Percentiles rank a stretch among this genome's conserved stretches.
Conservation (phyloP, 306 rosid species). For the Clitoria ternatea region DNA sequence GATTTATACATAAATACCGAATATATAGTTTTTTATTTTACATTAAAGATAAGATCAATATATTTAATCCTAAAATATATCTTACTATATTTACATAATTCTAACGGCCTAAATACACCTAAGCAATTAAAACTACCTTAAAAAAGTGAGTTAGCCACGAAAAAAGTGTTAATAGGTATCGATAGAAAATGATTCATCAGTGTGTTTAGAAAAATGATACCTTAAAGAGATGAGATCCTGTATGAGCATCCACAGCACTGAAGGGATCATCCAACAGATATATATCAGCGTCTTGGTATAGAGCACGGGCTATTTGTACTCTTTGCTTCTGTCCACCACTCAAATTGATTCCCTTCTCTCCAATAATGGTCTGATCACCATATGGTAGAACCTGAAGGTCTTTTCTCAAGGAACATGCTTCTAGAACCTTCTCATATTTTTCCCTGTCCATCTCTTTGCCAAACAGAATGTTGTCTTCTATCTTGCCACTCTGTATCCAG, state of each 20-base stretch:
- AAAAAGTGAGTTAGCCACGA: no score
- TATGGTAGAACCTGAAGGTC: constrained; percentile 68
- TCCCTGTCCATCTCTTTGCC: constrained; percentile 69
- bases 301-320: constrained; percentile 77
- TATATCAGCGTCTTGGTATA: constrained; percentile 79
- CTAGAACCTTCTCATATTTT: constrained; percentile 61
- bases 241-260: constrained; percentile 92
- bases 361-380: constrained; percentile 82
- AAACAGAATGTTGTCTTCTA: constrained; percentile 75
- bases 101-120: no score
- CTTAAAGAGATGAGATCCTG: constrained; percentile 88
- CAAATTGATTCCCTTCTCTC: constrained; percentile 87
- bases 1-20: no score
- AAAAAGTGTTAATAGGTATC: no score
- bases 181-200: no score
- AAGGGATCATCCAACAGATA: constrained; percentile 91
- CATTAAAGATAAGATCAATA: no score
- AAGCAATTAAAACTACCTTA: no score
- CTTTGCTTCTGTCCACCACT: constrained; percentile 94
- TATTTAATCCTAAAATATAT: no score
- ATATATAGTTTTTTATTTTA: no score
- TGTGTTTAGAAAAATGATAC: no score
- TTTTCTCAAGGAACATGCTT: constrained; percentile 69
- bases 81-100: no score
- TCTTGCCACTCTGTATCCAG: constrained; percentile 88